Conservation (phyloP, 2,329 filamentous ascomycete genomes). For the Helminthosporium solani region DNA sequence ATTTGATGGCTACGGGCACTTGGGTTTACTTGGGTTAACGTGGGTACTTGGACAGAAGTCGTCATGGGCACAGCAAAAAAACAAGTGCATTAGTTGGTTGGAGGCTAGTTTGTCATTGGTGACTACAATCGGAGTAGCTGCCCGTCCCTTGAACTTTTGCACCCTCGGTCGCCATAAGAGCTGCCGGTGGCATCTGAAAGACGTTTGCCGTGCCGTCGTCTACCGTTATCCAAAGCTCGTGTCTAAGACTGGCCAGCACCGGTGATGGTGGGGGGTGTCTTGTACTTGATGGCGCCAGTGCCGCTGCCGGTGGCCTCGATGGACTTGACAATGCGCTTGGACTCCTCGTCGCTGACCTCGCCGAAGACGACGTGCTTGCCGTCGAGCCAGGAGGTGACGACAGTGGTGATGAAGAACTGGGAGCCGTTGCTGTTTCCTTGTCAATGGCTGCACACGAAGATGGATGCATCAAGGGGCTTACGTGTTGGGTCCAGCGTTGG, state of each 20-base stretch:
- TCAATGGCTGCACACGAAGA: conserved; percentile 7
- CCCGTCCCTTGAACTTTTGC: conserved; percentile 6
- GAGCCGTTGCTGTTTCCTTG: conserved; percentile 62
- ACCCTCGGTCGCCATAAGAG: conserved; percentile 5
- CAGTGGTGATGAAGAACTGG: conserved; percentile 72
- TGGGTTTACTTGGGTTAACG: no score
- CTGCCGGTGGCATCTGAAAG: conserved; percentile 9
- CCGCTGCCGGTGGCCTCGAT: conserved; percentile 61
- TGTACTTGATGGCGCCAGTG: conserved; percentile 54
- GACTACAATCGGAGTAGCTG: no score
- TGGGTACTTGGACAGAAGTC: no score
- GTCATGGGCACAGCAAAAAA: no score
- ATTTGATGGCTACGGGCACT: no score
- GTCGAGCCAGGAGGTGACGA: conserved; percentile 69
- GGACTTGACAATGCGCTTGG: conserved; percentile 57
- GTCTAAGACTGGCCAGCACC: conserved; percentile 51
- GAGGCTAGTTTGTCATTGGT: no score
- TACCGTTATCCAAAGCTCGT: conserved; percentile 11
- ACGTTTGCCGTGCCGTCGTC: conserved; percentile 8
- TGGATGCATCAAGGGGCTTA: conserved; percentile 39
- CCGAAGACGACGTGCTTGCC: conserved; percentile 85
- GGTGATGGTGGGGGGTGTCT: conserved; percentile 57
- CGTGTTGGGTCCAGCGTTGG: conserved; percentile 94
- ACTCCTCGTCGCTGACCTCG: conserved; percentile 61
- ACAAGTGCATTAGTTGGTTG: no score